Percentiles rank a stretch among this genome's conserved stretches.
These are phyloP conservation scores for Macrocybe gigantea DNA, from an alignment of 768 basidiomycete genomes.

Conservation along the genomic window DNA sequence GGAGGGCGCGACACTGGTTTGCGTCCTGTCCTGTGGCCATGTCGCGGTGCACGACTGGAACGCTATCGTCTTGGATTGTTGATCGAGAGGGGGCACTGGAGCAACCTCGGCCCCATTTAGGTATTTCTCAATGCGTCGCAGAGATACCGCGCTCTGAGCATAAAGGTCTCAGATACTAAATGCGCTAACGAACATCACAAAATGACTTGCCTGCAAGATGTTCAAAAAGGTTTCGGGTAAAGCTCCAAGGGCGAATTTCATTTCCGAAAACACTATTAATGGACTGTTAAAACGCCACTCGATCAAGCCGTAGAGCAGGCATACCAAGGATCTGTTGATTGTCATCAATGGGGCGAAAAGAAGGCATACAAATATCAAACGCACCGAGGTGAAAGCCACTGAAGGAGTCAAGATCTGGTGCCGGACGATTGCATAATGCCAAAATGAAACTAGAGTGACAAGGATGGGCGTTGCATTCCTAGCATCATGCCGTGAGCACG, in stretches of 20 bases:
- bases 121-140: conserved; percentile 90
- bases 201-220: conserved; percentile 59
- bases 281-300: background rate
- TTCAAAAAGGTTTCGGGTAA: conserved; percentile 91
- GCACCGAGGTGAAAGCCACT: conserved; percentile 72
- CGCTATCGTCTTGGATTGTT: conserved; percentile 56
- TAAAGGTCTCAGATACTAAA: background rate
- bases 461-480: conserved; percentile 64
- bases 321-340: conserved; percentile 37
- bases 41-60: conserved; percentile 85
- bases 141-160: conserved; percentile 66
- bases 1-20: conserved; percentile 42
- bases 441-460: conserved; percentile 57
- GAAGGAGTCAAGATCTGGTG: conserved; percentile 71
- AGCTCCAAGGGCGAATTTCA: conserved; percentile 83
- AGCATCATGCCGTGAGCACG: conserved; percentile 2
- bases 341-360: conserved; percentile 40
- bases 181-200: background rate
- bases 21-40: conserved; percentile 77
- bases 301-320: background rate
- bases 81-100: conserved; percentile 48
- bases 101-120: conserved; percentile 69
- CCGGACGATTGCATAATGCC: conserved; percentile 71
- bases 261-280: conserved; percentile 69
- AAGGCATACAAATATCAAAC: conserved; percentile 22